Conservation (phyloP, 805 yeast genomes). For the Wickerhamiella allomyrinae region DNA sequence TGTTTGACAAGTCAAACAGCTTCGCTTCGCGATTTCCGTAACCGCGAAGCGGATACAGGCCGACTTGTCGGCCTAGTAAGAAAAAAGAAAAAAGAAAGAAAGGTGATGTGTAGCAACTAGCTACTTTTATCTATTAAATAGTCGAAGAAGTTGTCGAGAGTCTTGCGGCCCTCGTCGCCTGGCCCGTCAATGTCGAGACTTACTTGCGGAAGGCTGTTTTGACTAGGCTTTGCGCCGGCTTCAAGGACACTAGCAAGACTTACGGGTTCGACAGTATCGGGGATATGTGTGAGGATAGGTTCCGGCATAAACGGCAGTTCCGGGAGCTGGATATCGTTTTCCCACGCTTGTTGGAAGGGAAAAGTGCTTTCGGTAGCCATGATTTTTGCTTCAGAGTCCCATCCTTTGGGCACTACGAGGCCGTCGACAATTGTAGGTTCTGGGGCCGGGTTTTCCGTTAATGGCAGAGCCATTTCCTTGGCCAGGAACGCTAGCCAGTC, state of each 20-base stretch:
- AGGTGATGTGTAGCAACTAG: too few species aligned
- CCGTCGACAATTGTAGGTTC: background rate
- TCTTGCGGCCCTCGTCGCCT: background rate
- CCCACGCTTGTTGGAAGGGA: background rate
- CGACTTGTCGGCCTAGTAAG: too few species aligned
- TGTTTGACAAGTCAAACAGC: too few species aligned
- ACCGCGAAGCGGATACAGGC: too few species aligned
- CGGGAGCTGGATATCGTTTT: background rate
- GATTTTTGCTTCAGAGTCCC: background rate
- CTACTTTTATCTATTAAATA: conserved; percentile 1
- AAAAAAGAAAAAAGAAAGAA: too few species aligned
- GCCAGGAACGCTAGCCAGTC: conserved; percentile 2
- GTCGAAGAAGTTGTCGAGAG: conserved; percentile 2
- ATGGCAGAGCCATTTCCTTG: background rate
- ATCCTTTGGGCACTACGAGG: background rate
- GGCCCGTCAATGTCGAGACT: background rate
- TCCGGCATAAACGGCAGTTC: background rate
- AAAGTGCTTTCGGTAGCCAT: background rate
- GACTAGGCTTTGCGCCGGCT: background rate
- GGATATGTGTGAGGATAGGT: background rate
- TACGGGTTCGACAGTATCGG: background rate
- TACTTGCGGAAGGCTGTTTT: background rate
- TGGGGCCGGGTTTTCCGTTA: background rate
- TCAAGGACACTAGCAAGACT: background rate
- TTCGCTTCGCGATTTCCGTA: too few species aligned